Evolutionary conservation across 495 filamentous ascomycete species (phyloP).

Genomic region (Hypomontagnella monticulosa): DNA sequence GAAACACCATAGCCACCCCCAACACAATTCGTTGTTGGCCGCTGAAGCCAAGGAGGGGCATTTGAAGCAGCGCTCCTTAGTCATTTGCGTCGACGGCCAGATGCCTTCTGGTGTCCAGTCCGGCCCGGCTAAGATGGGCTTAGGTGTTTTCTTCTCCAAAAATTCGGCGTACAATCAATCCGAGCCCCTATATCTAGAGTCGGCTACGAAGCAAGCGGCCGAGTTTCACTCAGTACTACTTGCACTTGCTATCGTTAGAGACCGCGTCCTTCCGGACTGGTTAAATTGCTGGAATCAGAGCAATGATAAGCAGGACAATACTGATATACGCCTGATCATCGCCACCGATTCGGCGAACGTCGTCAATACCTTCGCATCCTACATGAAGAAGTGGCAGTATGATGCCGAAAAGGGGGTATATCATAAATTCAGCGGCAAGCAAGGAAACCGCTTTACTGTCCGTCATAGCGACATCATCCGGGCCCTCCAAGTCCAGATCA

Average conservation of each 20-base stretch:
- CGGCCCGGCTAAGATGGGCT: neutral
- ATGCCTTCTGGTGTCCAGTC: too few relatives aligned
- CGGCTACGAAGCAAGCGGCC: neutral
- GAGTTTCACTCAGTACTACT: neutral
- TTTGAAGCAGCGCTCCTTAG: neutral
- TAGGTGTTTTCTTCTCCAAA: neutral
- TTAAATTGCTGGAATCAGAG: neutral
- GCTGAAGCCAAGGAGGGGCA: neutral
- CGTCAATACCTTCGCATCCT: neutral
- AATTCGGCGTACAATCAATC: slow-evolving; percentile 1
- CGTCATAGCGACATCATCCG: neutral
- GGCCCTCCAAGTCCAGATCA: neutral
- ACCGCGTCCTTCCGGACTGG: neutral
- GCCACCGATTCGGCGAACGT: neutral
- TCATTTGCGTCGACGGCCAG: slow-evolving; percentile 1
- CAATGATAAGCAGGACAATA: neutral
- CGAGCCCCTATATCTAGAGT: neutral
- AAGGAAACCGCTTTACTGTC: neutral
- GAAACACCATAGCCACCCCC: neutral
- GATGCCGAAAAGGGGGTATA: neutral
- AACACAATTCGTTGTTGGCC: neutral
- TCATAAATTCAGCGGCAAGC: neutral
- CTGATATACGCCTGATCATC: neutral
- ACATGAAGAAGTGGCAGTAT: neutral
- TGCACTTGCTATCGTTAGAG: neutral